Percentiles rank a stretch among this genome's conserved stretches.
phyloP scores from a whole-genome alignment of 176 grass and related monocot genomes.

The Phoenix dactylifera region DNA sequence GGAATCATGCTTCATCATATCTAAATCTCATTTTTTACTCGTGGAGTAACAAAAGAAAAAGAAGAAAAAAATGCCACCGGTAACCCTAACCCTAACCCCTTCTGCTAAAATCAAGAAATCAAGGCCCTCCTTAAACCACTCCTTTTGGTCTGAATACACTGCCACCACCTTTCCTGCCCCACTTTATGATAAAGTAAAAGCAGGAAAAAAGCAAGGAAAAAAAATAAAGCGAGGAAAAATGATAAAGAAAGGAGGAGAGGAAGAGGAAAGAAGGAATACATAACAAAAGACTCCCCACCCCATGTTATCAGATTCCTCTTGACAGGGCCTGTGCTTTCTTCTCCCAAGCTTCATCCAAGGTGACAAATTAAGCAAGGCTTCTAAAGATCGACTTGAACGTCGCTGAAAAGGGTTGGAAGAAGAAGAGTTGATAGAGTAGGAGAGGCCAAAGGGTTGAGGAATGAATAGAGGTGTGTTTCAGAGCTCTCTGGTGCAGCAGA shows the following conservation, averaged over 20 bases:
- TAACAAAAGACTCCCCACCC: conserved; percentile 34
- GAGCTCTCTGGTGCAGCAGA: conserved; percentile 47
- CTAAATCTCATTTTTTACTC: too few relatives aligned
- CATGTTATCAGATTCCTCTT: conserved; percentile 37
- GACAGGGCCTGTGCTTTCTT: conserved; percentile 27
- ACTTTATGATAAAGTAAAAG: conserved; percentile 56
- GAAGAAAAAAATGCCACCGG: too few relatives aligned
- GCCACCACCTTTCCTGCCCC: conserved; percentile 30
- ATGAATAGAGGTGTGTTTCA: conserved; percentile 60
- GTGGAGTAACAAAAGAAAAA: too few relatives aligned
- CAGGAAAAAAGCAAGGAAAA: conserved; percentile 17
- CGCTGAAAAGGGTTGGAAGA: too few relatives aligned
- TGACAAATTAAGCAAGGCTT: conserved; percentile 6
- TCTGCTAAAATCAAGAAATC: not conserved
- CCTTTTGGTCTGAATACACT: conserved; percentile 45
- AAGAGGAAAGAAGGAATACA: conserved; percentile 21
- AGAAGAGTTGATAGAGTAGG: not conserved
- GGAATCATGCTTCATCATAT: too few relatives aligned
- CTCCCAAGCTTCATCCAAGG: not conserved
- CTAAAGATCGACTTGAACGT: conserved; percentile 38
- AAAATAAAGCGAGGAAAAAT: conserved; percentile 13
- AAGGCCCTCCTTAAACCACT: conserved; percentile 26
- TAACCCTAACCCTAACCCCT: too few relatives aligned
- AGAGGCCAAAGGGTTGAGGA: conserved; percentile 15
- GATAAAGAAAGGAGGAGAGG: conserved; percentile 23